Evolutionary conservation across 805 yeast genomes (phyloP), one percentile per base, ranked within the genome.

Genomic region (Candida palmyrensis): DNA sequence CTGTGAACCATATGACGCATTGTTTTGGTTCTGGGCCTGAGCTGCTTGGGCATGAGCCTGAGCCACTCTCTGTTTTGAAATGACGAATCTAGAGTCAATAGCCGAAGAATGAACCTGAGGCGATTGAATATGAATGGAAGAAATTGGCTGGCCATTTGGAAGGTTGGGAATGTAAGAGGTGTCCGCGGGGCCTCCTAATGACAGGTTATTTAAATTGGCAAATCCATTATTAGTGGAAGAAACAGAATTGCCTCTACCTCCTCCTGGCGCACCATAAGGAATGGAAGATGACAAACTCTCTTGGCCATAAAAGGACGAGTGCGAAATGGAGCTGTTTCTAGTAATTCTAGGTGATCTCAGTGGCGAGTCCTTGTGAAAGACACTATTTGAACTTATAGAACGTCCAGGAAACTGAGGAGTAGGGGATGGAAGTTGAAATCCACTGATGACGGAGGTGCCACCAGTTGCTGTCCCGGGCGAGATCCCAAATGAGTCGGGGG

Each of bases 21-120:
- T 44, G 9, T 51, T 50, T 15, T 47, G 50, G 18, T 51, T 51
- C 4, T 53, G 55, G 19, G 71, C 74, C 44, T 70, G 76, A n/a
- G n/a, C n/a, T n/a, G n/a, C n/a, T n/a, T n/a, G n/a, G n/a, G n/a
- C n/a, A n/a, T n/a, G n/a, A 13, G 66, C 73, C 42, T 63, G 77
- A 28, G 70, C 79, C 16, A 79, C 76, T 34, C 83, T 74, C 40
- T 82, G 92, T 47, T 85, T 77, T 8, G 94, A 83, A 25, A 88
- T 82, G 31, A 88, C 77, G 51, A 88, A 87, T 27, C 96, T 69
- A 11, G 94, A 83, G 51, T 87, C 96, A n/a, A 88, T 78, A 20
- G 77, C 70, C 13, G 75, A 59, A 5, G 75, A 55, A 34, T 44
- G 43, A 5, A 82, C 82, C 33, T 70, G 73, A 3, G 92, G 92